Evolutionary conservation across 169 alveolate species (phyloP).

Genomic region (Perkinsus marinus): DNA sequence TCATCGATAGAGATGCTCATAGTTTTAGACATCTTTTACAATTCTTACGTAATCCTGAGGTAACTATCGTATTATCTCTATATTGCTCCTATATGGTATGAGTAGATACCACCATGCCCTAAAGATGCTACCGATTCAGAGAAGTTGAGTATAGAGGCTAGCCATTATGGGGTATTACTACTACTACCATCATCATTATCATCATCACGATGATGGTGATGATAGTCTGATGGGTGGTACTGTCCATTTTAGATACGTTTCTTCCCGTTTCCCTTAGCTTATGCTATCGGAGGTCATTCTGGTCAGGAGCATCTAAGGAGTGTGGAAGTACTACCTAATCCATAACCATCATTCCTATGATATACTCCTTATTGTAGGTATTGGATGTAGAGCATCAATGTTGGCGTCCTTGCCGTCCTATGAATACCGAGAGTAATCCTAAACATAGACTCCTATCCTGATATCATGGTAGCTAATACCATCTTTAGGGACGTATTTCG

Average conservation of each 20-base stretch:
- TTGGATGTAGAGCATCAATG: conserved; percentile 59
- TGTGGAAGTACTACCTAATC: conserved; percentile 26
- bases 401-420: conserved; percentile 70
- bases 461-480: too few relatives aligned
- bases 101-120: background rate
- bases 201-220: too few relatives aligned
- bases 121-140: conserved; percentile 56
- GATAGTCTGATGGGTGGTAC: background rate
- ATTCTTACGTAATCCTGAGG: conserved; percentile 56
- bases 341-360: background rate
- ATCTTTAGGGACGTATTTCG: conserved; percentile 36
- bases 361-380: background rate
- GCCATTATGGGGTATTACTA: conserved; percentile 35
- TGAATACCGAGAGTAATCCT: conserved; percentile 54
- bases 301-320: conserved; percentile 53
- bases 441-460: conserved; percentile 8
- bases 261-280: conserved; percentile 60
- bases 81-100: background rate
- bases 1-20: conserved; percentile 64
- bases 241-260: conserved; percentile 25
- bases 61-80: background rate
- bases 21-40: conserved; percentile 51
- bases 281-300: conserved; percentile 61
- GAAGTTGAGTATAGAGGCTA: conserved; percentile 50
- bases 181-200: background rate